phyloP scores from a whole-genome alignment of 2,329 filamentous ascomycete species.

The Escovopsis sp. region DNA sequence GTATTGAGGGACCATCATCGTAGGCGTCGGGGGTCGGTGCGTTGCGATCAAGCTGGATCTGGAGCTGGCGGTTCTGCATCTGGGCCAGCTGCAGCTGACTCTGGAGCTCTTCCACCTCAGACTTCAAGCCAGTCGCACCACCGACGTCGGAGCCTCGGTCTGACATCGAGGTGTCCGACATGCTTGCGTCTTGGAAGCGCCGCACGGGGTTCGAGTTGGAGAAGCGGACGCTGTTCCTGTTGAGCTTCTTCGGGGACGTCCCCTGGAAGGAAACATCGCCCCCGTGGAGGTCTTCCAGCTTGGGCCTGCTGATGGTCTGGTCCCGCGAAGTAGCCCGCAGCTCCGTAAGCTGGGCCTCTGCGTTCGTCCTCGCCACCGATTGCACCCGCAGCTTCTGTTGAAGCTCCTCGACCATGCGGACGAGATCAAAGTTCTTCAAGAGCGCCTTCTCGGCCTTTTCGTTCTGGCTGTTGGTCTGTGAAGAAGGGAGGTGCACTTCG shows the following conservation, averaged over 20 bases:
- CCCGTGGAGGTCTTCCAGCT: constrained; percentile 75
- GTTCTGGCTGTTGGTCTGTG: constrained; percentile 41
- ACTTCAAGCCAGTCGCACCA: constrained; percentile 81
- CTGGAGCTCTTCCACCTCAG: constrained; percentile 82
- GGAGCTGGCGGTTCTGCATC: constrained; percentile 89
- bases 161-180: constrained; percentile 65
- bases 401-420: constrained; percentile 73
- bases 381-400: constrained; percentile 79
- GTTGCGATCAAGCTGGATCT: constrained; percentile 65
- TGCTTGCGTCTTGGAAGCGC: constrained; percentile 46
- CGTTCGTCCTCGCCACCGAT: constrained; percentile 63
- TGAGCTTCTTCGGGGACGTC: constrained; percentile 57
- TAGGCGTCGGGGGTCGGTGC: constrained; percentile 48
- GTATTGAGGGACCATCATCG: constrained; percentile 65
- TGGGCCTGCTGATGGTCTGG: constrained; percentile 56
- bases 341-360: constrained; percentile 69
- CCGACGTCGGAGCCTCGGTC: constrained; percentile 73
- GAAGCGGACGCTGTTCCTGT: constrained; percentile 37
- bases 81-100: constrained; percentile 87
- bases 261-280: constrained; percentile 63
- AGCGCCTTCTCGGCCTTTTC: constrained; percentile 55
- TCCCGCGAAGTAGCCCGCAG: constrained; percentile 54
- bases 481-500: constrained; percentile 42
- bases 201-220: constrained; percentile 66
- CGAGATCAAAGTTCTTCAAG: constrained; percentile 69